A percentile compares a stretch with the other conserved stretches of the same genome.
Evolutionary conservation across 768 basidiomycete genomes (phyloP).

Genomic region (Peribolospora baueri): DNA sequence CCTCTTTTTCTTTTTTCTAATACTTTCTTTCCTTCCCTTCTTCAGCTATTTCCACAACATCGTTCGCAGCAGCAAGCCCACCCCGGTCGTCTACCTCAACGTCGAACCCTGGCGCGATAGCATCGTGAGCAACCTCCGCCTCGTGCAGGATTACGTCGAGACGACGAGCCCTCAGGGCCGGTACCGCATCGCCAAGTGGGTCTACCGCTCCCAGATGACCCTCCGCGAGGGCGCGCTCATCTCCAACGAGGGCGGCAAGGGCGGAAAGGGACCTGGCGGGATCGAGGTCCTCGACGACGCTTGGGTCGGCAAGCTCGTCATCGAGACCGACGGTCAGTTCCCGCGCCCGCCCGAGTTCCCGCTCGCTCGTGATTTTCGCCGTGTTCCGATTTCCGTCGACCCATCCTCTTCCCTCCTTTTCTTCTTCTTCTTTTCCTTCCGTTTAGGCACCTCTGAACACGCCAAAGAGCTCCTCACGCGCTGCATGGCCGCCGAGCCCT

Average conservation of each 20-base stretch:
- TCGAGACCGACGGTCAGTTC: conserved; percentile 9
- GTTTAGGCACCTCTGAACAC: conserved; percentile 8
- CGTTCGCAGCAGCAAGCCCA: conserved; percentile 1
- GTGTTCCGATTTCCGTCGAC: too few relatives aligned
- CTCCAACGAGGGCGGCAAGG: not conserved
- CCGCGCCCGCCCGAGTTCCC: too few relatives aligned
- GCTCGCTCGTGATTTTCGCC: too few relatives aligned
- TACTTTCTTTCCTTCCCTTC: conserved; percentile 2
- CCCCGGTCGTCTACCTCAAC: not conserved
- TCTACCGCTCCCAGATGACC: conserved; percentile 9
- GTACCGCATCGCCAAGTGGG: conserved; percentile 8
- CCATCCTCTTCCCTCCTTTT: too few relatives aligned
- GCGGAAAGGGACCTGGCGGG: conserved; percentile 2
- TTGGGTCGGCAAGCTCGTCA: conserved; percentile 8
- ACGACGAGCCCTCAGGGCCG: conserved; percentile 3
- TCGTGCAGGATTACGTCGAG: not conserved
- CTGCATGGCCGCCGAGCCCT: too few relatives aligned
- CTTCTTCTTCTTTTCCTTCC: too few relatives aligned
- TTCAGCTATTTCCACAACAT: conserved; percentile 1
- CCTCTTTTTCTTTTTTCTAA: not conserved
- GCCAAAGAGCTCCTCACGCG: conserved; percentile 5
- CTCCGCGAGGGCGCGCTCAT: not conserved
- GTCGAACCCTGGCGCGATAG: not conserved
- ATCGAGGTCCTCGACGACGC: conserved; percentile 9
- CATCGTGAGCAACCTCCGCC: not conserved